phyloP scores from a whole-genome alignment of 2,329 filamentous ascomycete genomes.

The Davidsoniella eucalypti region DNA sequence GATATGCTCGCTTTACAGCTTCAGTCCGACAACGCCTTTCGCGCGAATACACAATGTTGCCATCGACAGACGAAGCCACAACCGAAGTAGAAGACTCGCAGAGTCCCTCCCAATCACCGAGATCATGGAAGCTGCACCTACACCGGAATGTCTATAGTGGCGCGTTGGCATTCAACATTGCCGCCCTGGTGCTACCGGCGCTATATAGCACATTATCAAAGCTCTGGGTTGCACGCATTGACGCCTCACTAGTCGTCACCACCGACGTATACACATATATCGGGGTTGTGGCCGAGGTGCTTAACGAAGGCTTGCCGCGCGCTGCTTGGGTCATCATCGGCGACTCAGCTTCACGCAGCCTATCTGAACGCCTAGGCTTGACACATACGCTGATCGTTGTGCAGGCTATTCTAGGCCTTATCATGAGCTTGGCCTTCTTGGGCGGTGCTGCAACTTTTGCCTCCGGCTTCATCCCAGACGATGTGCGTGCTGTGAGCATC shows the following conservation, averaged over 20 bases:
- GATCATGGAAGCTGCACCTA: not conserved
- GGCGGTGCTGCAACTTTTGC: conserved; percentile 38
- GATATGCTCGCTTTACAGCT: too few relatives aligned
- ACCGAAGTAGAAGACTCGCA: too few relatives aligned
- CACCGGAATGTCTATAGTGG: conserved; percentile 29
- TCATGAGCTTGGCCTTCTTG: conserved; percentile 44
- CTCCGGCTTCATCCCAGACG: conserved; percentile 42
- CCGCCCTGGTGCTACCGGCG: conserved; percentile 46
- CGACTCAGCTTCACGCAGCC: conserved; percentile 37
- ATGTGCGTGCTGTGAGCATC: conserved; percentile 38
- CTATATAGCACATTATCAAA: conserved; percentile 52
- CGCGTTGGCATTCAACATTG: conserved; percentile 44
- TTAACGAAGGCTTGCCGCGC: conserved; percentile 57
- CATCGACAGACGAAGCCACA: too few relatives aligned
- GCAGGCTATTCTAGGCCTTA: conserved; percentile 38
- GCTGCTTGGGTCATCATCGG: conserved; percentile 54
- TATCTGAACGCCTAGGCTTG: conserved; percentile 29
- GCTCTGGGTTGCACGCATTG: conserved; percentile 54
- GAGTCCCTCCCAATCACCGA: too few relatives aligned
- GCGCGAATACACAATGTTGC: too few relatives aligned
- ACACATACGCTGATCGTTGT: conserved; percentile 39
- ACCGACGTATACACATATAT: conserved; percentile 49
- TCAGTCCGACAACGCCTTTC: too few relatives aligned
- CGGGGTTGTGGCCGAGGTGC: conserved; percentile 45
- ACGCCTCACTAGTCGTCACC: conserved; percentile 29